phyloP scores from a whole-genome alignment of 164 flowering plant species.

The Euptelea pleiosperma region DNA sequence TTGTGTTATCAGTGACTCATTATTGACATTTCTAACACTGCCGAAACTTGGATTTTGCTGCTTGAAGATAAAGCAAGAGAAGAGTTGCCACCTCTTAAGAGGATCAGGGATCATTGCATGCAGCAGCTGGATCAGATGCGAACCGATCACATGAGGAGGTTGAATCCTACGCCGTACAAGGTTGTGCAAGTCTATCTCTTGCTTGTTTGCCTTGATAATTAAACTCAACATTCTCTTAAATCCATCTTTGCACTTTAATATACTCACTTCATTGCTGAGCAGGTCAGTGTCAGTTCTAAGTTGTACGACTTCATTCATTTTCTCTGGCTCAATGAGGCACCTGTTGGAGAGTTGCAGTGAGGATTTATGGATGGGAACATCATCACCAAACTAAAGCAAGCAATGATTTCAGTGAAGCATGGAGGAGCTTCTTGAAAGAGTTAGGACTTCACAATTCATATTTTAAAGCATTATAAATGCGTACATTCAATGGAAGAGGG shows the following conservation, averaged over 20 bases:
- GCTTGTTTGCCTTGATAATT: not conserved
- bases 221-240: not conserved
- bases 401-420: constrained; percentile 20
- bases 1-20: not conserved
- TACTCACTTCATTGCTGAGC: constrained; percentile 11
- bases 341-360: constrained; percentile 95
- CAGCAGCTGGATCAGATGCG: constrained; percentile 87
- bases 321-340: constrained; percentile 98
- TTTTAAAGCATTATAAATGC: not conserved
- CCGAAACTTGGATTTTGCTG: constrained; percentile 8
- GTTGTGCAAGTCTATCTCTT: constrained; percentile 30
- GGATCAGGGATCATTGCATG: constrained; percentile 73
- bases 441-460: constrained; percentile 2
- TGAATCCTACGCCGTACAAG: constrained; percentile 99
- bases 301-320: constrained; percentile 96
- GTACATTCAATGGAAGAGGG: not conserved
- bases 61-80: constrained; percentile 58
- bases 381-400: constrained; percentile 6
- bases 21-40: constrained; percentile 1
- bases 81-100: constrained; percentile 55
- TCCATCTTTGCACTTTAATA: not conserved
- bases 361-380: not conserved
- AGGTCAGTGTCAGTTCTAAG: constrained; percentile 97
- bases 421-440: constrained; percentile 17
- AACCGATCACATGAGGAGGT: constrained; percentile 94